Percentiles rank a stretch among this genome's conserved stretches.
Evolutionary conservation across 805 yeast genomes (phyloP).

Genomic region (Ogataea wickerhamii): DNA sequence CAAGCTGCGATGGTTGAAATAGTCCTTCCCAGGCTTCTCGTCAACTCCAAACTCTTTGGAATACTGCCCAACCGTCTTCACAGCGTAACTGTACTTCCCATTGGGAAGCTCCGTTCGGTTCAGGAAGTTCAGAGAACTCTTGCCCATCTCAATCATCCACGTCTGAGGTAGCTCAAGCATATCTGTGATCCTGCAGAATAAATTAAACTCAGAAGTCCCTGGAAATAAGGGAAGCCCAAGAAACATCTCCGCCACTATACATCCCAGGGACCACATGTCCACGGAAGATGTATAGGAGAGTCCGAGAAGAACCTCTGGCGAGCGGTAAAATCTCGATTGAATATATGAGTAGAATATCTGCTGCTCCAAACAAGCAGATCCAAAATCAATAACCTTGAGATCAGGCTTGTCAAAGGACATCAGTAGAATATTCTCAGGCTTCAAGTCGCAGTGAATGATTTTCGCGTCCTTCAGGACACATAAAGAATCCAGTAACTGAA

Average conservation of each 20-base stretch:
- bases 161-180: constrained; percentile 85
- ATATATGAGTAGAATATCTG: constrained; percentile 88
- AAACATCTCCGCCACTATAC: constrained; percentile 55
- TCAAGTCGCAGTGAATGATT: constrained; percentile 92
- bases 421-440: constrained; percentile 90
- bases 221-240: constrained; percentile 92
- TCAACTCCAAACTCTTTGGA: constrained; percentile 48
- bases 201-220: constrained; percentile 91
- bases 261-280: constrained; percentile 72
- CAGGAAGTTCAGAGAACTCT: constrained; percentile 69
- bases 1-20: constrained; percentile 63
- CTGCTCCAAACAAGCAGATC: constrained; percentile 89
- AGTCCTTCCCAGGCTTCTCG: constrained; percentile 82
- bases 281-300: constrained; percentile 89
- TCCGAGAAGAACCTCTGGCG: constrained; percentile 92
- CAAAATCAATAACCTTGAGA: constrained; percentile 92
- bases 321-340: constrained; percentile 88
- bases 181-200: constrained; percentile 73
- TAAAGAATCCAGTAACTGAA: constrained; percentile 78
- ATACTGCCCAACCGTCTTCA: constrained; percentile 43
- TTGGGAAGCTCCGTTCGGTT: constrained; percentile 14
- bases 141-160: constrained; percentile 97
- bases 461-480: constrained; percentile 76
- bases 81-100: constrained; percentile 28
- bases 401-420: constrained; percentile 78